phyloP scores from a whole-genome alignment of 1,139 yeast species.

The Zygoascus meyerae region DNA sequence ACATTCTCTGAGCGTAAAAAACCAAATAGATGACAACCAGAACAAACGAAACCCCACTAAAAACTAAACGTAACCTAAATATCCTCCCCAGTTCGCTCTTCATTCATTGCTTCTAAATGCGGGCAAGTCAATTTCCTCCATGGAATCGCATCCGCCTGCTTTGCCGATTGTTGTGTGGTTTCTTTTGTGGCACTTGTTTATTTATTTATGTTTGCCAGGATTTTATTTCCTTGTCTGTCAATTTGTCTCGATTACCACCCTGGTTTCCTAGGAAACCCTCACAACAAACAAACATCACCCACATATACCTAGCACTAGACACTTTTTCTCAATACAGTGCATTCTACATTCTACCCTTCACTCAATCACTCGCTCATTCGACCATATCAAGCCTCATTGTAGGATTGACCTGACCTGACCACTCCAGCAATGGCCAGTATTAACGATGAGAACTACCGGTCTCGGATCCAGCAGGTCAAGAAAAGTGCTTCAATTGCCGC shows the following conservation, averaged over 20 bases:
- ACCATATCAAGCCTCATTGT: no score
- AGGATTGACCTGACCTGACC: not conserved
- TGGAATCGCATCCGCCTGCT: no score
- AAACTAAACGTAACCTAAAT: no score
- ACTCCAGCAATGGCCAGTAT: conserved; percentile 9
- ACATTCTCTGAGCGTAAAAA: no score
- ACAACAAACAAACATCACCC: conserved; percentile 5
- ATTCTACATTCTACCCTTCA: no score
- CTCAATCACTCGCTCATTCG: no score
- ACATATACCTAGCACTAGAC: no score
- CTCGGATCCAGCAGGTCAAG: conserved; percentile 6
- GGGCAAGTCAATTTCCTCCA: no score
- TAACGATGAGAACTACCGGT: conserved; percentile 8
- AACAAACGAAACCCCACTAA: not conserved
- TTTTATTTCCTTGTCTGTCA: not conserved
- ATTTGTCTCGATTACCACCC: not conserved
- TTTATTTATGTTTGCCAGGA: not conserved
- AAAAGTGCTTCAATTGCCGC: conserved; percentile 4
- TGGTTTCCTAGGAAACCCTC: conserved; percentile 1
- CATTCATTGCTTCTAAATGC: no score
- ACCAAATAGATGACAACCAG: not conserved
- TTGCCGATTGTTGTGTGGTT: not conserved
- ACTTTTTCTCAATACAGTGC: no score
- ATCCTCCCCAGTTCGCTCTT: no score
- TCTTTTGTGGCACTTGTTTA: conserved; percentile 1